A percentile compares a stretch with the other conserved stretches of the same genome.
Evolutionary conservation across 1,139 yeast genomes (phyloP).

Genomic region (Kurtzmaniella quercitrusa): DNA sequence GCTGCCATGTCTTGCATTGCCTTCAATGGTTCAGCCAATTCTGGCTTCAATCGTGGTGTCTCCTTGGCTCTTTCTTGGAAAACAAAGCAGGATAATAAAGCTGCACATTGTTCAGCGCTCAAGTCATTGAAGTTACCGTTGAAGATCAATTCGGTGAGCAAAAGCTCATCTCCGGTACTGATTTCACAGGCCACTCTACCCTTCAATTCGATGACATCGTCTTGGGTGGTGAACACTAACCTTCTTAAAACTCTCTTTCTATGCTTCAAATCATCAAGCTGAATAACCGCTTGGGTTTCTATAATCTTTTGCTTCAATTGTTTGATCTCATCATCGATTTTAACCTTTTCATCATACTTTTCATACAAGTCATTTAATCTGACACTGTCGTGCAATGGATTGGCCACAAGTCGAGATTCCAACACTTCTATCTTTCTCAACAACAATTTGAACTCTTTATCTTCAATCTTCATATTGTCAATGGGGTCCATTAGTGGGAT

Average conservation of each 20-base stretch:
- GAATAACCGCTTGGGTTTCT: slow-evolving; percentile 88
- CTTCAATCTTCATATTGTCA: slow-evolving; percentile 86
- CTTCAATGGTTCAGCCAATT: slow-evolving; percentile 83
- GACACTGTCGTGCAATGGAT: slow-evolving; percentile 67
- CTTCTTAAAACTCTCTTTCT: slow-evolving; percentile 86
- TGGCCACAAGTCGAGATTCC: slow-evolving; percentile 65
- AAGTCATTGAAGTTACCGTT: slow-evolving; percentile 91
- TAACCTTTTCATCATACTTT: slow-evolving; percentile 61
- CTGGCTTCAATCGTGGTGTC: slow-evolving; percentile 79
- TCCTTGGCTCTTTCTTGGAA: slow-evolving; percentile 95
- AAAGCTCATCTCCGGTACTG: slow-evolving; percentile 87
- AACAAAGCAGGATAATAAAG: slow-evolving; percentile 88
- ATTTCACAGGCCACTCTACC: slow-evolving; percentile 96
- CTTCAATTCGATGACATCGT: slow-evolving; percentile 87
- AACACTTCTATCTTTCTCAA: slow-evolving; percentile 77
- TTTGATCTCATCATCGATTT: slow-evolving; percentile 57
- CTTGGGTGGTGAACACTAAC: slow-evolving; percentile 74
- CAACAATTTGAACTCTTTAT: slow-evolving; percentile 66
- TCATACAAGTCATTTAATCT: slow-evolving; percentile 59
- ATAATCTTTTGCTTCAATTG: slow-evolving; percentile 58
- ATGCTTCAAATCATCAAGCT: slow-evolving; percentile 87
- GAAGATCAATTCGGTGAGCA: slow-evolving; percentile 86
- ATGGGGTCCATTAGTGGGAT: slow-evolving; percentile 87
- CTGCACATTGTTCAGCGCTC: slow-evolving; percentile 86
- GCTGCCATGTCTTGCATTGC: slow-evolving; percentile 86